Conservation (phyloP, 2,329 filamentous ascomycete species). For the Ramularia collo-cygni region DNA sequence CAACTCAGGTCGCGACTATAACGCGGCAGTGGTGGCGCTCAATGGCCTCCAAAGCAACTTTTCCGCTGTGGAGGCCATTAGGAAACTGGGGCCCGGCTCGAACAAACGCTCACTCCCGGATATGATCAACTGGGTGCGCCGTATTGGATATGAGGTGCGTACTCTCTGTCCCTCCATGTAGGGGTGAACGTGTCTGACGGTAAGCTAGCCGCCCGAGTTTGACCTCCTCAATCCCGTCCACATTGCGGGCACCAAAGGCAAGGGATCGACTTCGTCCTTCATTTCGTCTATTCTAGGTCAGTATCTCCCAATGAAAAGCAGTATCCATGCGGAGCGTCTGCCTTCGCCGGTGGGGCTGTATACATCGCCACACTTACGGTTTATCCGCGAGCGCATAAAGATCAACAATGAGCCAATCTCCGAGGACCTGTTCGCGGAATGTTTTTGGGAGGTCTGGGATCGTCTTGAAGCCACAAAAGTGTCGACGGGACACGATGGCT, state of each 20-base stretch:
- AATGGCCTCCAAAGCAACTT: constrained; percentile 75
- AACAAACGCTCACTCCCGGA: constrained; percentile 74
- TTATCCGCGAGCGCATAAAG: constrained; percentile 76
- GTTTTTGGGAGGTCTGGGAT: constrained; percentile 84
- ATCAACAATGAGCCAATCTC: constrained; percentile 67
- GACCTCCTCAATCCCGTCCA: constrained; percentile 62
- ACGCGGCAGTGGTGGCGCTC: constrained; percentile 64
- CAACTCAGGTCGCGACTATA: constrained; percentile 23
- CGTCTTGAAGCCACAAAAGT: constrained; percentile 49
- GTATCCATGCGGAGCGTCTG: constrained; percentile 25
- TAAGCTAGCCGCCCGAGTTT: constrained; percentile 53
- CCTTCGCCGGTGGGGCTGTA: constrained; percentile 59
- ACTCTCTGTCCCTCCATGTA: constrained; percentile 8
- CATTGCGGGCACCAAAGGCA: constrained; percentile 89
- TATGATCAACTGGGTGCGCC: constrained; percentile 69
- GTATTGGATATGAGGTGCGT: constrained; percentile 67
- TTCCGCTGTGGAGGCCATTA: constrained; percentile 67
- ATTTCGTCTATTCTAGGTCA: constrained; percentile 70
- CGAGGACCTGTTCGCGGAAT: constrained; percentile 61
- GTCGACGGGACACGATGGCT: constrained; percentile 43
- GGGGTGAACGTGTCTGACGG: constrained; percentile 7
- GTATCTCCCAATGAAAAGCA: constrained; percentile 42
- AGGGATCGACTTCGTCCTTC: constrained; percentile 82
- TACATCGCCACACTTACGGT: constrained; percentile 78
- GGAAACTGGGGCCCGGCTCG: constrained; percentile 64